Evolutionary conservation across 192 early-diverging fungal species (phyloP), one percentile per base, ranked within the genome.

Genomic region (Thoreauomyces humboldtii): DNA sequence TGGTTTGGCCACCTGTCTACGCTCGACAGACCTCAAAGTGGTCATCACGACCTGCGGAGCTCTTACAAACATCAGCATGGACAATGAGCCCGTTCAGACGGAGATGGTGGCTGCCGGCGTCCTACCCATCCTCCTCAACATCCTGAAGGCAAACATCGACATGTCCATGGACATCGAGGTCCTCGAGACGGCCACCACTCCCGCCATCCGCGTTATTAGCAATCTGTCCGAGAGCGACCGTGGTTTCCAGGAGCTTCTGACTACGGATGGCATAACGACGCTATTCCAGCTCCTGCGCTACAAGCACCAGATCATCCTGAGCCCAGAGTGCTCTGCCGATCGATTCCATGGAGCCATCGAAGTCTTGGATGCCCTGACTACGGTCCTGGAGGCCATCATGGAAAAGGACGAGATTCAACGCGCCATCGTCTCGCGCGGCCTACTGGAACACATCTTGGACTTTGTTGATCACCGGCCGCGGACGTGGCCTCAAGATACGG

Each of bases 31-130:
- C 21, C 4, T 34, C 25, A 31, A 36, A 2, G 29, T 81, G 21
- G 24, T 81, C 14, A 48, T 24, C 7, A 76, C 69, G 42, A 61
- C 74, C 7, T 74, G 71, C 28, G 75, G 76, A 1, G 73, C 71
- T 3, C 44, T 83, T 11, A 43, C 74, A 9, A 83, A 83, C 44
- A 71, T 79, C 34, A 74, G 60, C 46, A 83, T 83, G 81, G 81
- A 83, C 54, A 79, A 83, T 50, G 81, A 81, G 52, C 73, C 75
- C 11, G 62, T 78, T 19, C 79, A 81, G 44, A 24, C 56, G 12
- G 47, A 67, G 22, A 42, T 67, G 4, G 22, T 78, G 0, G 34
- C 22, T 21, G 38, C 46, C 17, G 43, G 55, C 7, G 73, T 50
- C n/a, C 57, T 71, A 4, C 19, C 66, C 17, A 2, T 38, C 15